phyloP scores from a whole-genome alignment of 441 rosid species.

The Aleurites moluccanus region DNA sequence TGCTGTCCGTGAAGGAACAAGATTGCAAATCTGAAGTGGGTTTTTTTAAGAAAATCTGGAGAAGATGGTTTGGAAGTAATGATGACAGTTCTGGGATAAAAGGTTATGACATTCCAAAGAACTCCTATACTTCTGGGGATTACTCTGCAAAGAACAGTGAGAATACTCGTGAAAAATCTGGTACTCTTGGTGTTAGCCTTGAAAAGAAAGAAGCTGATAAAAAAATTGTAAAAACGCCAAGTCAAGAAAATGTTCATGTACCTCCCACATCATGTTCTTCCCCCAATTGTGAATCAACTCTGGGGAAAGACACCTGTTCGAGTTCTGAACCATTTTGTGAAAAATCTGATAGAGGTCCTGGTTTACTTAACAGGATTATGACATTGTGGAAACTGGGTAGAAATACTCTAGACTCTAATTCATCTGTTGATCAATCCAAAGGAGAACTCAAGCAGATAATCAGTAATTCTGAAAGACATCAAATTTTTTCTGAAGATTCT shows the following conservation, averaged over 20 bases:
- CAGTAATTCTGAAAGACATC: constrained; percentile 27
- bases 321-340: constrained; percentile 23
- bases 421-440: constrained; percentile 31
- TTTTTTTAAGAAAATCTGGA: constrained; percentile 36
- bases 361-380: constrained; percentile 36
- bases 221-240: constrained; percentile 21
- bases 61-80: constrained; percentile 41
- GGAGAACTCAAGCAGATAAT: constrained; percentile 29
- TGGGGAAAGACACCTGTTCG: constrained; percentile 23
- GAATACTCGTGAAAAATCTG: constrained; percentile 18
- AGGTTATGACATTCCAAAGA: constrained; percentile 10
- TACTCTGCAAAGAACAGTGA: constrained; percentile 23
- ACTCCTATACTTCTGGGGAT: constrained; percentile 25
- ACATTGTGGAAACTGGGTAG: constrained; percentile 42
- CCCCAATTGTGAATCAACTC: constrained; percentile 24
- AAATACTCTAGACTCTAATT: constrained; percentile 24
- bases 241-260: constrained; percentile 19
- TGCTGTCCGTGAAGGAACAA: constrained; percentile 20
- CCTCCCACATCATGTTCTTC: constrained; percentile 22
- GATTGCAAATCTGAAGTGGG: constrained; percentile 34
- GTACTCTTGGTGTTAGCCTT: constrained; percentile 16
- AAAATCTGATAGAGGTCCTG: constrained; percentile 23
- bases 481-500: constrained; percentile 39
- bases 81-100: constrained; percentile 25
- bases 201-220: constrained; percentile 25